Evolutionary conservation across 1,139 yeast species (phyloP).

Genomic region (Diutina sp.): DNA sequence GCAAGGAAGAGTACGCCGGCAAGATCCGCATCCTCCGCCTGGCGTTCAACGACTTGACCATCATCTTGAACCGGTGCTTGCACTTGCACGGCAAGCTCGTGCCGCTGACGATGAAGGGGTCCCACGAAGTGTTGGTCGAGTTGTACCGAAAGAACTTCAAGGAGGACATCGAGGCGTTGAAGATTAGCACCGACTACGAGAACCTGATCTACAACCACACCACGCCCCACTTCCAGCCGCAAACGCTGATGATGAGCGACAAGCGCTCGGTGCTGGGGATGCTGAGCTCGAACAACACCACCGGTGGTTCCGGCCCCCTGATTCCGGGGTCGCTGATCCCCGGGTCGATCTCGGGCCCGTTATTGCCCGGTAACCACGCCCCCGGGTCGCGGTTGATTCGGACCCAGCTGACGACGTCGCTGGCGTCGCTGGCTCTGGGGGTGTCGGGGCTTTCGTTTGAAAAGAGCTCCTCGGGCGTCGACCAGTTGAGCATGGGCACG

Average conservation of each 20-base stretch:
- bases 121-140: conserved; percentile 56
- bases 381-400: background rate
- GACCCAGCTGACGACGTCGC: background rate
- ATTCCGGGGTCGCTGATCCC: background rate
- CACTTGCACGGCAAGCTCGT: conserved; percentile 56
- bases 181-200: conserved; percentile 22
- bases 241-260: background rate
- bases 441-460: conserved; percentile 12
- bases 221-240: background rate
- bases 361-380: background rate
- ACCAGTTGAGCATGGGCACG: conserved; percentile 9
- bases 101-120: conserved; percentile 40
- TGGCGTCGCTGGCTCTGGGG: conserved; percentile 1
- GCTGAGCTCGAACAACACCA: background rate
- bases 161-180: conserved; percentile 41
- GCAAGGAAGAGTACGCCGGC: conserved; percentile 27
- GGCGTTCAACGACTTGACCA: conserved; percentile 61
- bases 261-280: conserved; percentile 1
- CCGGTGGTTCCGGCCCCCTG: background rate
- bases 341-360: background rate
- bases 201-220: background rate
- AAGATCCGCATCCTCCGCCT: conserved; percentile 39
- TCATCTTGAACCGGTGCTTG: conserved; percentile 54
- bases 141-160: conserved; percentile 58
- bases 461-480: conserved; percentile 7